Percentiles rank a stretch among this genome's conserved stretches.
phyloP scores from a whole-genome alignment of 306 rosid species.

The Astragalus membranaceus region DNA sequence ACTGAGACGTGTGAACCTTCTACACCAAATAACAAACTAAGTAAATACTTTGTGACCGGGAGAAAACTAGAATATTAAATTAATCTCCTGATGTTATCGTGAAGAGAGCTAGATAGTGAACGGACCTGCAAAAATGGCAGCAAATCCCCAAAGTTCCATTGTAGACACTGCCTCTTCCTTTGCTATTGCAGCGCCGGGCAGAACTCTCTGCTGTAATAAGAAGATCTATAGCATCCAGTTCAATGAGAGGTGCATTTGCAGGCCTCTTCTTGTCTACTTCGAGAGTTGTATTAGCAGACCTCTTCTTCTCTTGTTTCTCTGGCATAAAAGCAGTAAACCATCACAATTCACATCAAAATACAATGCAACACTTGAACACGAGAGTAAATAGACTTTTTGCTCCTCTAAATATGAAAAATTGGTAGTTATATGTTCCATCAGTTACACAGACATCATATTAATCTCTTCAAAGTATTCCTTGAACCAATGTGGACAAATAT shows the following conservation, averaged over 20 bases:
- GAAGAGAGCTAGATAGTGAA: not conserved
- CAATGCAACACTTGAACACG: not conserved
- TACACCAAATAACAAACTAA: not conserved
- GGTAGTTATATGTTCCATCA: too few relatives aligned
- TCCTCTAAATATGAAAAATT: not conserved
- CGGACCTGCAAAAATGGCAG: conserved; percentile 78
- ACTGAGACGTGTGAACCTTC: not conserved
- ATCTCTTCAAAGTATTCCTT: too few relatives aligned
- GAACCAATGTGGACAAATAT: too few relatives aligned
- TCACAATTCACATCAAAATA: not conserved
- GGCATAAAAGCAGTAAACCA: not conserved
- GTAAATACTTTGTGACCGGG: not conserved
- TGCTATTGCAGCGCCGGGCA: conserved; percentile 50
- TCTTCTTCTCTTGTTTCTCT: not conserved
- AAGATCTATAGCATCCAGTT: conserved; percentile 15
- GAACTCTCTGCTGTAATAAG: conserved; percentile 34
- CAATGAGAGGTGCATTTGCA: conserved; percentile 49
- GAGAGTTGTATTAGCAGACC: not conserved
- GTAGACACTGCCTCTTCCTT: conserved; percentile 60
- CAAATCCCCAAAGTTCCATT: conserved; percentile 54
- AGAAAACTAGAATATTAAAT: not conserved
- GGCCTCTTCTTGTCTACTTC: conserved; percentile 24
- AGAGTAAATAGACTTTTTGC: not conserved
- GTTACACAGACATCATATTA: too few relatives aligned
- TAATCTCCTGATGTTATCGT: not conserved